These are phyloP conservation scores for Phialocephala subalpina DNA, from an alignment of 2,329 filamentous ascomycete genomes.

Conservation along the genomic window DNA sequence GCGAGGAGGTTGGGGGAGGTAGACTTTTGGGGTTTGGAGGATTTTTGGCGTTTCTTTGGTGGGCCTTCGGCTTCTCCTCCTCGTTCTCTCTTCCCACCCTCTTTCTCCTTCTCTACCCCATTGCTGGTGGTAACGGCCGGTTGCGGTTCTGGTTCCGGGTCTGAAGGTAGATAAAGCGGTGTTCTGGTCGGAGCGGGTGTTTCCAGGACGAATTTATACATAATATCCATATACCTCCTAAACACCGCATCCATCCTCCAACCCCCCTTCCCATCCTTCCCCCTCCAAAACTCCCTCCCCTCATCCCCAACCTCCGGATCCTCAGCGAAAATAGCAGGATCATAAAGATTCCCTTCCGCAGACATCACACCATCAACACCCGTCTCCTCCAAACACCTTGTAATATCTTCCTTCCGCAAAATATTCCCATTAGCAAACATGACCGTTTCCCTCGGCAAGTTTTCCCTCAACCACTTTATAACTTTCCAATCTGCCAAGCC, in stretches of 20 bases:
- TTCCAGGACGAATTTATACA: constrained; percentile 79
- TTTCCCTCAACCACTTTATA: constrained; percentile 82
- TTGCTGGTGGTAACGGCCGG: constrained; percentile 14
- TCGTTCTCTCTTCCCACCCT: constrained; percentile 52
- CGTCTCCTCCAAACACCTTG: constrained; percentile 79
- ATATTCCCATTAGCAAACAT: constrained; percentile 98
- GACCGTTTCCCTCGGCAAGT: constrained; percentile 85
- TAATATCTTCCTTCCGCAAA: constrained; percentile 79
- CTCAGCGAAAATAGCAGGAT: constrained; percentile 84
- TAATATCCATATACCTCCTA: constrained; percentile 88
- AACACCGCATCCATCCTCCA: constrained; percentile 90
- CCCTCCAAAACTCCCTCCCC: constrained; percentile 86
- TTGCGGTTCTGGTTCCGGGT: constrained; percentile 47
- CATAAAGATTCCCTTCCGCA: constrained; percentile 92
- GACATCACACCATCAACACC: constrained; percentile 95
- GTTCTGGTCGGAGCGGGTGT: constrained; percentile 69
- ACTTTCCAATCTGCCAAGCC: constrained; percentile 92
- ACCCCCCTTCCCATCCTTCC: constrained; percentile 79
- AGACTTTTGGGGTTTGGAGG: constrained; percentile 47
- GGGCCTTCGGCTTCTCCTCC: constrained; percentile 42
- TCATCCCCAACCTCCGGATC: constrained; percentile 70
- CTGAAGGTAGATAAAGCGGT: constrained; percentile 74
- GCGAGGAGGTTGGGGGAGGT: constrained; percentile 72
- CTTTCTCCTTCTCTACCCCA: constrained; percentile 33
- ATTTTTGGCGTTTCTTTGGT: constrained; percentile 50